Conservation (phyloP, 768 basidiomycete species). For the Fomitopsis serialis region DNA sequence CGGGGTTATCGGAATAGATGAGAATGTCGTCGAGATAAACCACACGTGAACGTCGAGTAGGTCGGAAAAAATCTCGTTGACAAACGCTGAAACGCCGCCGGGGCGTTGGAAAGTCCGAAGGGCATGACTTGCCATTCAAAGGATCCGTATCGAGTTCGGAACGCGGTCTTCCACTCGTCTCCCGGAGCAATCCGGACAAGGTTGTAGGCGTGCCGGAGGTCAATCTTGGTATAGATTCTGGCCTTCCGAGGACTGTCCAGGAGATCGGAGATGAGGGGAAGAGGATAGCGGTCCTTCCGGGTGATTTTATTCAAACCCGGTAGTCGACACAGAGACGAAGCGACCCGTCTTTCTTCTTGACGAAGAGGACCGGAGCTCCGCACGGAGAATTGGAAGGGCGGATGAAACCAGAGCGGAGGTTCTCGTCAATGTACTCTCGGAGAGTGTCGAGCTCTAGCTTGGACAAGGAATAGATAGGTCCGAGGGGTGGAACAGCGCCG, state of each 20-base stretch:
- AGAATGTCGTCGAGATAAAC: conserved; percentile 16
- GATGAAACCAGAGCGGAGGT: conserved; percentile 29
- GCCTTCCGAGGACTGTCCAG: conserved; percentile 18
- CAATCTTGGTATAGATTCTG: conserved; percentile 31
- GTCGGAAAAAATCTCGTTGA: conserved; percentile 11
- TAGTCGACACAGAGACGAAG: conserved; percentile 23
- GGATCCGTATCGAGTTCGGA: conserved; percentile 29
- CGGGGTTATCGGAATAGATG: conserved; percentile 9
- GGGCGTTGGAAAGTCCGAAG: conserved; percentile 23
- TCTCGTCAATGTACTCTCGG: conserved; percentile 28
- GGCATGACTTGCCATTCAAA: conserved; percentile 32
- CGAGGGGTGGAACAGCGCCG: conserved; percentile 18
- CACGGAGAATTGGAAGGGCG: conserved; percentile 20
- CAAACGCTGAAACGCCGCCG: conserved; percentile 14
- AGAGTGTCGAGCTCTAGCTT: conserved; percentile 29
- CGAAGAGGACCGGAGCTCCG: conserved; percentile 22
- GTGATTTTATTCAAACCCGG: conserved; percentile 27
- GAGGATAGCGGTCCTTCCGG: conserved; percentile 28
- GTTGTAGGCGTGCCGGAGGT: conserved; percentile 36
- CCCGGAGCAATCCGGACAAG: conserved; percentile 33
- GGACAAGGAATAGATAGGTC: conserved; percentile 21
- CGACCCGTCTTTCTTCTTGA: conserved; percentile 20
- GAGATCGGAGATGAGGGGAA: conserved; percentile 28
- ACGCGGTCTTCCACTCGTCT: conserved; percentile 35
- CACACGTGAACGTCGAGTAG: conserved; percentile 19